Conservation (phyloP, 345 rosid genomes). For the Murraya paniculata region DNA sequence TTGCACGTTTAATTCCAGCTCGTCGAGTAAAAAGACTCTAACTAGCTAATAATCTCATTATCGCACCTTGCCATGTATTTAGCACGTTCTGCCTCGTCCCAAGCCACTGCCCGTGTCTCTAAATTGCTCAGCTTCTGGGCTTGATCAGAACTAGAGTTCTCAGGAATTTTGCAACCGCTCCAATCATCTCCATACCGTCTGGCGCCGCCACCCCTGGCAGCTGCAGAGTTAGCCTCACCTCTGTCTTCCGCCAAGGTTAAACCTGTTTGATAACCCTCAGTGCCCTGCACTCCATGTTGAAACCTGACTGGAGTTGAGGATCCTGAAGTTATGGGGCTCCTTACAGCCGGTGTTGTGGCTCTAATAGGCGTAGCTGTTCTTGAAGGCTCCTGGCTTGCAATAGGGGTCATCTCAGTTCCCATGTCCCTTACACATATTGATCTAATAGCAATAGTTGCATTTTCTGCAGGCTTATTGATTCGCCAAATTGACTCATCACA, state of each 20-base stretch:
- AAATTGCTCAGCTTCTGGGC: slow-evolving; percentile 45
- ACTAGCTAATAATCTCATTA: background rate
- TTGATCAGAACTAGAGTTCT: slow-evolving; percentile 27
- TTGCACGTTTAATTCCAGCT: background rate
- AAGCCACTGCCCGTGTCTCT: slow-evolving; percentile 74
- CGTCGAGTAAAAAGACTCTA: slow-evolving; percentile 3
- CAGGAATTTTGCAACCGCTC: slow-evolving; percentile 14
- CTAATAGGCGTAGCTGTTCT: slow-evolving; percentile 81
- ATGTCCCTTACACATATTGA: slow-evolving; percentile 85
- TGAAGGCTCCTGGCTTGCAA: slow-evolving; percentile 90
- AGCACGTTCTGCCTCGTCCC: slow-evolving; percentile 95
- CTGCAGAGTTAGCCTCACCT: slow-evolving; percentile 21
- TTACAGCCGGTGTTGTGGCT: slow-evolving; percentile 66
- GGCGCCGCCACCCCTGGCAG: slow-evolving; percentile 15
- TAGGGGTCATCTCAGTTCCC: slow-evolving; percentile 99
- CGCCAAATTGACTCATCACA: slow-evolving; percentile 66
- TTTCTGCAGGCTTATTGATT: slow-evolving; percentile 43
- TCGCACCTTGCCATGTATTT: slow-evolving; percentile 84
- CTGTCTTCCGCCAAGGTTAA: slow-evolving; percentile 15
- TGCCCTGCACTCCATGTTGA: slow-evolving; percentile 29
- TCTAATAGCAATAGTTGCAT: slow-evolving; percentile 46
- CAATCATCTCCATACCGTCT: slow-evolving; percentile 19
- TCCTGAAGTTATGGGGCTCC: slow-evolving; percentile 81
- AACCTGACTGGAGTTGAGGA: slow-evolving; percentile 68
- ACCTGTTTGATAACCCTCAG: slow-evolving; percentile 26